phyloP scores from a whole-genome alignment of 257 asterid species.

The Przewalskia tangutica region DNA sequence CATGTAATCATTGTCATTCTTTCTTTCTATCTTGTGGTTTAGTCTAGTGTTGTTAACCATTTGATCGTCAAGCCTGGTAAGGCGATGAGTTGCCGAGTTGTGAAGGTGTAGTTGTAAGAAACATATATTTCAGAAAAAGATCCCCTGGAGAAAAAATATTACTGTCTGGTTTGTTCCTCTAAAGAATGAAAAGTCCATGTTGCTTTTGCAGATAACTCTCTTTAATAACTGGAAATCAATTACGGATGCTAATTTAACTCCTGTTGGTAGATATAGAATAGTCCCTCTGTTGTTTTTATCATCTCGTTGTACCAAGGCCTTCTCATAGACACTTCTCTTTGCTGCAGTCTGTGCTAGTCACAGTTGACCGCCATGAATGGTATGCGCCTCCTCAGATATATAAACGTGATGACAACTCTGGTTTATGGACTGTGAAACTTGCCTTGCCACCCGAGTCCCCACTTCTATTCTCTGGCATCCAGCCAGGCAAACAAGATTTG shows the following conservation, averaged over 20 bases:
- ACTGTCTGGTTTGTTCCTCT: neutral
- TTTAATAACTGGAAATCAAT: neutral
- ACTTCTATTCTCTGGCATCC: conserved; percentile 27
- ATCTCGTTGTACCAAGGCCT: neutral
- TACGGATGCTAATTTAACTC: neutral
- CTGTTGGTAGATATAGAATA: neutral
- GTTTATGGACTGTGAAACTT: conserved; percentile 70
- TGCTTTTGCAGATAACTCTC: neutral
- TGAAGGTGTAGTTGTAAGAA: neutral
- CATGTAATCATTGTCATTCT: neutral
- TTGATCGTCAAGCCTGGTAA: neutral
- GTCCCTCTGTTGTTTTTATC: neutral
- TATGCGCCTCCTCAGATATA: conserved; percentile 88
- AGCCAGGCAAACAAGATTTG: conserved; percentile 28
- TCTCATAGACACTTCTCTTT: conserved; percentile 7
- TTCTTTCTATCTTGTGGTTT: neutral
- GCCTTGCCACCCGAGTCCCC: conserved; percentile 62
- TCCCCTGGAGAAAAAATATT: neutral
- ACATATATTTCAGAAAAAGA: neutral
- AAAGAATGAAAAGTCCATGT: neutral
- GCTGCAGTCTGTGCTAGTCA: conserved; percentile 93
- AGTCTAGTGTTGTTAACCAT: neutral
- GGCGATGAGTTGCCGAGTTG: neutral
- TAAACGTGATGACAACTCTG: conserved; percentile 81
- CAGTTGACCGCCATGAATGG: conserved; percentile 98